Evolutionary conservation across 345 rosid genomes (phyloP), one percentile per base, ranked within the genome.

Genomic region (Durio zibethinus): DNA sequence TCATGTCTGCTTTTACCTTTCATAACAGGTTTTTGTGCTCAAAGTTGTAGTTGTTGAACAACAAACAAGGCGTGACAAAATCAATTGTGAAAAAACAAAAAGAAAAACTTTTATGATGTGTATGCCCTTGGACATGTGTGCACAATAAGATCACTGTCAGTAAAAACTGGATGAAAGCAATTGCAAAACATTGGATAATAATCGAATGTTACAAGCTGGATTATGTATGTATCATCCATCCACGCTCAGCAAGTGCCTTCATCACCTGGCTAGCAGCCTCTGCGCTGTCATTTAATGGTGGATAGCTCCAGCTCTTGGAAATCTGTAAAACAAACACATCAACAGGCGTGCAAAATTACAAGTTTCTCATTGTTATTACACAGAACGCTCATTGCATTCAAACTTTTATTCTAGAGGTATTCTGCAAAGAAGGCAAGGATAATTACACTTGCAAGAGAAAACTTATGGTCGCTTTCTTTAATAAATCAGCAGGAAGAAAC

Each of bases 231-330:
- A 93, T 74, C 76, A 71, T 87, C 91, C 97, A 88, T 75, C 96
- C 97, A 2, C 90, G 90, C 69, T 85, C 77, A 35, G 91, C 88
- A 61, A 96, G 89, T 62, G 88, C 89, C 83, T 89, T 84, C 20
- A 82, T 84, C 79, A 96, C 92, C 57, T 78, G 90, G 31, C 80
- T 83, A 45, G 97, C 99, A 63, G 94, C 94, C 79, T 91, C 98
- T 12, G 87, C 89, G 16, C 85, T 88, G 79, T 93, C 99, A 70
- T 86, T 90, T 33, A 93, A 86, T 5, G 97, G 94, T 53, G 86
- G 75, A 83, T 96, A 96, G 79, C 94, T 89, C 98, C 99, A 96
- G 81, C 74, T 90, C 79, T 92, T 88, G 33, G 88, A 83, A 71
- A 93, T 91, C 99, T 96, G 88, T 65, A 75, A 42, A 63, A 42